These are phyloP conservation scores for Gnomoniopsis smithogilvyi DNA, from an alignment of 2,329 filamentous ascomycete genomes.

Conservation along the genomic window DNA sequence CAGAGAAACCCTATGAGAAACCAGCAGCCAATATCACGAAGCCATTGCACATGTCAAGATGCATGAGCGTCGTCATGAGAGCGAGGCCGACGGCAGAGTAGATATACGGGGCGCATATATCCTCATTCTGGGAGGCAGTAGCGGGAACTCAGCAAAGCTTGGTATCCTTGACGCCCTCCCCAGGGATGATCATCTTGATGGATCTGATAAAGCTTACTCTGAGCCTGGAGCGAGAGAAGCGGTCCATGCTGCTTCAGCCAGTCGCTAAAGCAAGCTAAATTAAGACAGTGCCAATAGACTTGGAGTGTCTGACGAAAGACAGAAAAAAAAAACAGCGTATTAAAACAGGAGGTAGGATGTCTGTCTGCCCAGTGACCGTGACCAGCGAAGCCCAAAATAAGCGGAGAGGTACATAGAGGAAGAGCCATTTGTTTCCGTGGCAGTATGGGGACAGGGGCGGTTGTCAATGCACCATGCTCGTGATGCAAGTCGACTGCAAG, in stretches of 20 bases:
- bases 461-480: background rate
- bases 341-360: constrained; percentile 2
- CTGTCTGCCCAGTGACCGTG: background rate
- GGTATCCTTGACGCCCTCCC: no score
- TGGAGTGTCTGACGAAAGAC: constrained; percentile 8
- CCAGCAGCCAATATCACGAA: background rate
- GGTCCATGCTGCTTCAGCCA: constrained; percentile 13
- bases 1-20: background rate
- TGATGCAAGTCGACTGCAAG: background rate
- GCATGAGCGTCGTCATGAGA: background rate
- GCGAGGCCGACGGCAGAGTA: background rate
- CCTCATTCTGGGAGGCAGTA: background rate
- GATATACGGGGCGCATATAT: background rate
- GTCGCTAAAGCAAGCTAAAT: constrained; percentile 10
- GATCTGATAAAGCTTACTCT: constrained; percentile 12
- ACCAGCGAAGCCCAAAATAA: no score
- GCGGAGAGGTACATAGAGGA: no score
- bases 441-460: background rate
- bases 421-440: no score
- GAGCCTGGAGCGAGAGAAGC: constrained; percentile 5
- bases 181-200: constrained; percentile 1
- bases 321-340: background rate
- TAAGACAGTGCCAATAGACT: constrained; percentile 15
- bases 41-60: background rate
- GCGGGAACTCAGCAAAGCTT: no score